phyloP scores from a whole-genome alignment of 441 rosid genomes.

The Melastoma candidum region DNA sequence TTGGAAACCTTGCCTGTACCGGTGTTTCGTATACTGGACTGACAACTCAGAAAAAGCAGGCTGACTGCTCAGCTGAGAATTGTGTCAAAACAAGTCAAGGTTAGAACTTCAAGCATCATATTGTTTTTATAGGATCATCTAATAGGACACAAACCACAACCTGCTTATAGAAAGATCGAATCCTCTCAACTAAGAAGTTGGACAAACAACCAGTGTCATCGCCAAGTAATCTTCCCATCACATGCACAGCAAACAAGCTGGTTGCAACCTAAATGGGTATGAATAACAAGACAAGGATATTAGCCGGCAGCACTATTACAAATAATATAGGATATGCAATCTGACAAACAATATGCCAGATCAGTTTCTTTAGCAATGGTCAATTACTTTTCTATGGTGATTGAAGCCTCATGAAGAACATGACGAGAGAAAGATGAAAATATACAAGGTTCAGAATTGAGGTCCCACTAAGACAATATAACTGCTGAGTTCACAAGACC shows the following conservation, averaged over 20 bases:
- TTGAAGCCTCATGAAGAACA: too few species aligned
- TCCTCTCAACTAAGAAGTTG: constrained; percentile 49
- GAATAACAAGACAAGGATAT: not conserved
- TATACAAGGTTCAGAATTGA: too few species aligned
- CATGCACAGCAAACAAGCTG: constrained; percentile 53
- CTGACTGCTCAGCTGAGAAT: constrained; percentile 56
- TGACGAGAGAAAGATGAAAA: too few species aligned
- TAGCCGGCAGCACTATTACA: not conserved
- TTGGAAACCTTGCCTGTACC: constrained; percentile 54
- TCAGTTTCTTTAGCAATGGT: too few species aligned
- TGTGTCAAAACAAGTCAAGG: constrained; percentile 20
- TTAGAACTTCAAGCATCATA: not conserved
- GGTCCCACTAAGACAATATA: too few species aligned
- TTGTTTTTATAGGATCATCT: too few species aligned
- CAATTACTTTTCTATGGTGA: too few species aligned
- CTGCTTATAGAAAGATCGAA: constrained; percentile 34
- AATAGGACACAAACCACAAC: constrained; percentile 28
- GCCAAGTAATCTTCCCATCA: constrained; percentile 52
- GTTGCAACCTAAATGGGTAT: constrained; percentile 55
- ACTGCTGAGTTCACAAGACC: too few species aligned
- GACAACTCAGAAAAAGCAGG: constrained; percentile 72
- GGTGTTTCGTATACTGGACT: constrained; percentile 52
- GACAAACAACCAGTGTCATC: constrained; percentile 64
- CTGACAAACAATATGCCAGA: too few species aligned
- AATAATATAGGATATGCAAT: too few species aligned